Evolutionary conservation across 768 basidiomycete genomes (phyloP).

Genomic region (Auricularia auricula-judae): DNA sequence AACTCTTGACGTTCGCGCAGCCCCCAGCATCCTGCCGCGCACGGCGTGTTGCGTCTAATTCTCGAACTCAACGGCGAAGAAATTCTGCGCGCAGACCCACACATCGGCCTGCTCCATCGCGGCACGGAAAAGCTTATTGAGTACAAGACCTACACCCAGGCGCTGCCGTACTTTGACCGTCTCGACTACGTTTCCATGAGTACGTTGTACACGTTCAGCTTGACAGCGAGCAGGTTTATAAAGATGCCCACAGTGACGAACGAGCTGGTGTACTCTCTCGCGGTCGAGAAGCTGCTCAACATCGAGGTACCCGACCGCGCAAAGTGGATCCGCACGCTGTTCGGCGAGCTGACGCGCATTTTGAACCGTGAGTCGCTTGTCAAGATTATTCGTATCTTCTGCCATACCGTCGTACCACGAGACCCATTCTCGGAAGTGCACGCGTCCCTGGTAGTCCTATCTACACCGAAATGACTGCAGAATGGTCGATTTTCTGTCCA

Average conservation of each 20-base stretch:
- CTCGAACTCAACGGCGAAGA: slow-evolving; percentile 96
- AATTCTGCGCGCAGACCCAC: slow-evolving; percentile 83
- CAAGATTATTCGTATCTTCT: no score
- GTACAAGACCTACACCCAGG: slow-evolving; percentile 97
- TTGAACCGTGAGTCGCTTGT: slow-evolving; percentile 61
- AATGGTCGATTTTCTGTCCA: no score
- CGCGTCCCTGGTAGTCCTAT: no score
- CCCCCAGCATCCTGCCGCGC: slow-evolving; percentile 97
- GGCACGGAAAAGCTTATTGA: slow-evolving; percentile 99
- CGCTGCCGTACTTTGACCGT: slow-evolving; percentile 96
- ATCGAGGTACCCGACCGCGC: slow-evolving; percentile 94
- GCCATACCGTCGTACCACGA: no score
- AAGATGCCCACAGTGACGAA: slow-evolving; percentile 73
- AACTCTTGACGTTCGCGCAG: slow-evolving; percentile 1
- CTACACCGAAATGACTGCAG: no score
- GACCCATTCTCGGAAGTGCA: no score
- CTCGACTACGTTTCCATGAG: slow-evolving; percentile 99
- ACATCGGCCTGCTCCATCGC: slow-evolving; percentile 91
- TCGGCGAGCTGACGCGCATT: slow-evolving; percentile 93
- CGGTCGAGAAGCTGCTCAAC: slow-evolving; percentile 96
- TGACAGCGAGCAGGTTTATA: neutral
- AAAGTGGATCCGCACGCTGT: slow-evolving; percentile 95
- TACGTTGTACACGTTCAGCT: slow-evolving; percentile 27
- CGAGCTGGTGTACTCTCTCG: slow-evolving; percentile 92
- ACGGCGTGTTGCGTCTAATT: slow-evolving; percentile 96